Base-by-base conservation (phyloP, 2,329 filamentous ascomycete species). In the Harringtonia lauricola region DNA sequence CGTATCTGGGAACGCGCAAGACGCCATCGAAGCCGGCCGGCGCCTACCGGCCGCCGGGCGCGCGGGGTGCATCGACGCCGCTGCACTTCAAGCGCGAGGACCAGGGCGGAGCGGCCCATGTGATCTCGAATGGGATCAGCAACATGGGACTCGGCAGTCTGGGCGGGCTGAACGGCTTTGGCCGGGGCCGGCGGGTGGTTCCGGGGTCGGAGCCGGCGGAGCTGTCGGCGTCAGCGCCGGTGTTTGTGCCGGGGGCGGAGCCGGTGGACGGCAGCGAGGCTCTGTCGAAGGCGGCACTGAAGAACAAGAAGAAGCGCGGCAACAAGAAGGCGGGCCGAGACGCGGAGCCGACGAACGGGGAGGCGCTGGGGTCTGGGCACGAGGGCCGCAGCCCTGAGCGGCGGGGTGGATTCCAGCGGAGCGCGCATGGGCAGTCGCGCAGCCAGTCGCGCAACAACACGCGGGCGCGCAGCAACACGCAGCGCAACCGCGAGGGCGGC, bases 251-350 rank as follows among this genome's bases (percentile, higher is more conserved):
- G 7, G 51, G 51, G 6, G 78, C 83, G 14, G 76, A 73, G 47
- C 69, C 74, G 30, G 74, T 50, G 62, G 81, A 64, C 67, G 81
- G 74, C 60, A 83, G 87, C 48, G 85, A 86, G 53, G 81, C 75
- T 53, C 62, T 92, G 49, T 89, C 85, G 49, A 94, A 92, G 67
- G 79, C 83, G 43, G 88, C 85, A 13, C 69, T 86, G 54, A 95
- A 95, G 75, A 95, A 95, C 67, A 96, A 96, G 78, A 96, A 96
- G 78, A 96, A 96, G 76, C 79, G 92, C 53, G 86, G 86, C 51
- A 76, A 72, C 52, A 95, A 94, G 73, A 96, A 95, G 67, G 76
- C 77, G 41, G 92, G 89, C 44, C 90, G 89, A 59, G 88, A 92
- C 38, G 75, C 71, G 7, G 85, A 42, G n/a, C 4, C 19, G 18